These are phyloP conservation scores for Colletotrichum tabaci DNA, from an alignment of 2,329 filamentous ascomycete genomes.

Conservation along the genomic window DNA sequence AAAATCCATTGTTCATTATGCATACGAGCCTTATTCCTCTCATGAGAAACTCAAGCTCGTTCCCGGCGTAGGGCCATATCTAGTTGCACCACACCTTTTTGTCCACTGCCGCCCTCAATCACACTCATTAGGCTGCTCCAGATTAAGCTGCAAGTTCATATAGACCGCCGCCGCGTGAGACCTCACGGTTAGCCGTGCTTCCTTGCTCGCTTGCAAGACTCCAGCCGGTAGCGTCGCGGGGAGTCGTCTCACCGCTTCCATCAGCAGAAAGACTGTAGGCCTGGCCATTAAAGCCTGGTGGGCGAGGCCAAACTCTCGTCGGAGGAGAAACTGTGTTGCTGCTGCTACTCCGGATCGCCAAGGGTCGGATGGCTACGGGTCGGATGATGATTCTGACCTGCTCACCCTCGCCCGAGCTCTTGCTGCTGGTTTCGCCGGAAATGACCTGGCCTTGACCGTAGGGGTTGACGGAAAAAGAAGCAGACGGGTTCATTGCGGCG, in stretches of 20 bases:
- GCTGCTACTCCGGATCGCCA: conserved; percentile 3
- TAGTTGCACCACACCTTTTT: not conserved
- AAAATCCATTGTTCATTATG: not conserved
- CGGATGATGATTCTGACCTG: conserved; percentile 52
- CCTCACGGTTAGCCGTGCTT: conserved; percentile 15
- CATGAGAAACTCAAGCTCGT: not conserved
- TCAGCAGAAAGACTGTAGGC: conserved; percentile 48
- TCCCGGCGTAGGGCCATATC: too few species aligned
- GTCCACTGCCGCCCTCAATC: not conserved
- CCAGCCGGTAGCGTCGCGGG: conserved; percentile 47
- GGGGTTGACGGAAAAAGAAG: not conserved
- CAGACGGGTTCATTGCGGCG: conserved; percentile 4
- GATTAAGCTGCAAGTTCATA: not conserved
- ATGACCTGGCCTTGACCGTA: conserved; percentile 12
- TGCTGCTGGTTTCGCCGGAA: conserved; percentile 19
- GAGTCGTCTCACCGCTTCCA: conserved; percentile 44
- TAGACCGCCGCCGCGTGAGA: not conserved
- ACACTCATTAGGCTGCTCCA: not conserved
- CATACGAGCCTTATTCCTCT: not conserved
- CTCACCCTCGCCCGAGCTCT: conserved; percentile 44
- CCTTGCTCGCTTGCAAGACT: conserved; percentile 50
- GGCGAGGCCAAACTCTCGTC: conserved; percentile 47
- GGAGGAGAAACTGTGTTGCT: conserved; percentile 36
- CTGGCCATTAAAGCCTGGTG: conserved; percentile 47
- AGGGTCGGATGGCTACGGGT: conserved; percentile 42